These are phyloP conservation scores for Suillus cothurnatus DNA, from an alignment of 768 basidiomycete genomes.

Conservation along the genomic window DNA sequence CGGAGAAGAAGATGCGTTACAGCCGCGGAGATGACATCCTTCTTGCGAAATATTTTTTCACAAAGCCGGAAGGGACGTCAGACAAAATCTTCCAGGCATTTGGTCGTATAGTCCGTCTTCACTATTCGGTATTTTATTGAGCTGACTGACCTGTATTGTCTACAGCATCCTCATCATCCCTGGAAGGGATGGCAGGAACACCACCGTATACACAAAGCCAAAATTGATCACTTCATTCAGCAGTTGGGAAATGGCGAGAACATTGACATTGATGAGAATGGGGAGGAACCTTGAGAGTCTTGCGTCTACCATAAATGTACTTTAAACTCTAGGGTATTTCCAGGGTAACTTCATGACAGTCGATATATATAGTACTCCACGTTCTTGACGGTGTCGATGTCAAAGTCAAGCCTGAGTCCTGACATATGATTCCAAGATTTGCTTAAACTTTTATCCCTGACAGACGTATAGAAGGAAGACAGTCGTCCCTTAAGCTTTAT, in stretches of 20 bases:
- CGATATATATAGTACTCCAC: neutral
- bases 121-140: slow-evolving; percentile 4
- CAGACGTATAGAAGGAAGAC: neutral
- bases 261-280: slow-evolving; percentile 38
- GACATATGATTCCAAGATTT: neutral
- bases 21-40: slow-evolving; percentile 78
- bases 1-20: slow-evolving; percentile 89
- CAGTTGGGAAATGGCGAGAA: slow-evolving; percentile 60
- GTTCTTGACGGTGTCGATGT: neutral
- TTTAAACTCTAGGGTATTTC: neutral
- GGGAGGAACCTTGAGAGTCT: slow-evolving; percentile 26
- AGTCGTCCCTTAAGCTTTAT: neutral
- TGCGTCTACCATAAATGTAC: slow-evolving; percentile 9
- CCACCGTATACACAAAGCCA: slow-evolving; percentile 83
- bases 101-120: slow-evolving; percentile 58
- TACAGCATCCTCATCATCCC: slow-evolving; percentile 82
- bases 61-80: slow-evolving; percentile 76
- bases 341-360: neutral
- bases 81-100: slow-evolving; percentile 86
- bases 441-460: neutral
- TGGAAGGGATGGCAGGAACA: slow-evolving; percentile 97
- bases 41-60: slow-evolving; percentile 73
- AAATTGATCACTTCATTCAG: slow-evolving; percentile 80
- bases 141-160: slow-evolving; percentile 6
- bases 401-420: neutral